Evolutionary conservation across 1,284 basidiomycete species (phyloP).

Genomic region (Puccinia novopanici): DNA sequence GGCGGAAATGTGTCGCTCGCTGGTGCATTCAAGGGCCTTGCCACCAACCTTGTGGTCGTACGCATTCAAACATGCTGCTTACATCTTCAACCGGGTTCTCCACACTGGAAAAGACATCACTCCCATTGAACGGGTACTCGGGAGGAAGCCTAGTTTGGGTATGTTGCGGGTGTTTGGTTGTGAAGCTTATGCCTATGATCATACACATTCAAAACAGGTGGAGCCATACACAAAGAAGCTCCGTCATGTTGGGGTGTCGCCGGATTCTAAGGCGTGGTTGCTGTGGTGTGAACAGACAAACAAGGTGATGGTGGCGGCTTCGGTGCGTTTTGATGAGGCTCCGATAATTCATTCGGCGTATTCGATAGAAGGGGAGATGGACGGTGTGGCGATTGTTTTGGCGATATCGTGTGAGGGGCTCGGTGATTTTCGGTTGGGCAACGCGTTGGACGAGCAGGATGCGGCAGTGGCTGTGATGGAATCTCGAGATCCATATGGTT

Average conservation of each 20-base stretch:
- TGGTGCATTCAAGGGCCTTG: not conserved
- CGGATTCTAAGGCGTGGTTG: too few relatives aligned
- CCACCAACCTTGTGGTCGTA: not conserved
- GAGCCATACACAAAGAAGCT: too few relatives aligned
- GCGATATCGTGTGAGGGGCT: too few relatives aligned
- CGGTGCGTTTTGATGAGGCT: too few relatives aligned
- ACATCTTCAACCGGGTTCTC: not conserved
- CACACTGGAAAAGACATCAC: not conserved
- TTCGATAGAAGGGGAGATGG: too few relatives aligned
- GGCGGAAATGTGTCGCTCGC: too few relatives aligned
- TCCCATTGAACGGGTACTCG: slow-evolving; percentile 1
- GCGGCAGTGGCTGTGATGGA: not conserved
- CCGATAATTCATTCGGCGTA: too few relatives aligned
- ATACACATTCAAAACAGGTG: too few relatives aligned
- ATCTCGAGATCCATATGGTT: not conserved
- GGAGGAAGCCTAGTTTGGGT: not conserved
- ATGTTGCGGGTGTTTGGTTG: not conserved
- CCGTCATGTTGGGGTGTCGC: too few relatives aligned
- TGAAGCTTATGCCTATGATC: not conserved
- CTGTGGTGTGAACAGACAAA: too few relatives aligned
- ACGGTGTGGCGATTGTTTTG: too few relatives aligned
- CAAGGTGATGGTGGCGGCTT: too few relatives aligned
- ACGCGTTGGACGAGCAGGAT: not conserved
- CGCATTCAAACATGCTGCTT: not conserved
- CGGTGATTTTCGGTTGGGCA: not conserved